Conservation (phyloP, 2,329 filamentous ascomycete species). For the Fusarium xyrophilum region DNA sequence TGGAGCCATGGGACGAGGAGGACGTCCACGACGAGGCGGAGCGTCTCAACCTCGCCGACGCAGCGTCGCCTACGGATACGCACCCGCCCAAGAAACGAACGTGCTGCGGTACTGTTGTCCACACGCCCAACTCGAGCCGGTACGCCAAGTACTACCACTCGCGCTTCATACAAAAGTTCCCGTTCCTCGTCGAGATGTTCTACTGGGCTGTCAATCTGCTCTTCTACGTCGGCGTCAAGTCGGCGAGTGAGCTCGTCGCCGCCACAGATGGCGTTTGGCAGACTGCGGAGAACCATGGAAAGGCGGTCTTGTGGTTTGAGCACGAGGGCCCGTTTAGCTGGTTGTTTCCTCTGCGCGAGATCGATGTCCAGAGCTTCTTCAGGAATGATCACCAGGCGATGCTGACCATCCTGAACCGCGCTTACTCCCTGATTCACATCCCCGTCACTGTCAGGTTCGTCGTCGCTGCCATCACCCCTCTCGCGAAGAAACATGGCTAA, state of each 20-base stretch:
- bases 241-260: constrained; percentile 44
- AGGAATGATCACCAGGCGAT: constrained; percentile 59
- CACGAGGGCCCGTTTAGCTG: constrained; percentile 57
- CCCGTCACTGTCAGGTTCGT: constrained; percentile 51
- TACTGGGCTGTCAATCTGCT: constrained; percentile 73
- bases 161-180: constrained; percentile 68
- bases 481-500: not conserved
- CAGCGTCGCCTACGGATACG: constrained; percentile 33
- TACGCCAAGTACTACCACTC: constrained; percentile 67
- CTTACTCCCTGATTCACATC: constrained; percentile 66
- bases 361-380: constrained; percentile 63
- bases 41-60: constrained; percentile 9
- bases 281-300: constrained; percentile 61
- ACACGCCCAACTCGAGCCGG: constrained; percentile 67
- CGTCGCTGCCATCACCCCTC: not conserved
- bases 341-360: constrained; percentile 60
- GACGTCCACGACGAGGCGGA: constrained; percentile 35
- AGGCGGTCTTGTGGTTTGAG: constrained; percentile 63
- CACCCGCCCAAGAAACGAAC: constrained; percentile 56
- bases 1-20: constrained; percentile 36
- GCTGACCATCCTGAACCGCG: constrained; percentile 63
- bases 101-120: constrained; percentile 56
- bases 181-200: constrained; percentile 76
- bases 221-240: constrained; percentile 57
- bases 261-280: constrained; percentile 58